Conservation (phyloP, 306 rosid species). For the Dalbergia cochinchinensis region DNA sequence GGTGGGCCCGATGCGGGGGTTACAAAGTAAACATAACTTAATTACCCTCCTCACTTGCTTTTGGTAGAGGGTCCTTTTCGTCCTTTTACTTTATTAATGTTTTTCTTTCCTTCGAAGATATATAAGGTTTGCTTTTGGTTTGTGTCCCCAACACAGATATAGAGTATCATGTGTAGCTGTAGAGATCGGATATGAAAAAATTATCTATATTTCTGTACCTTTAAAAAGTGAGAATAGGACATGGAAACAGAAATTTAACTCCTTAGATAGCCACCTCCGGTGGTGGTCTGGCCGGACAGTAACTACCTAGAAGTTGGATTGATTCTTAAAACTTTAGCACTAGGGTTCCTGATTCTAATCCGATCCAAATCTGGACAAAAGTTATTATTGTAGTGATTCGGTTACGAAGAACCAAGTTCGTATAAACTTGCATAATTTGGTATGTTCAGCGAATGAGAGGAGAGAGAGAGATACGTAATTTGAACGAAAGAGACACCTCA, state of each 20-base stretch:
- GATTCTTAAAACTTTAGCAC: not conserved
- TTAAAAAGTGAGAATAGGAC: no score
- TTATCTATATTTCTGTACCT: no score
- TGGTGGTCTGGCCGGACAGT: no score
- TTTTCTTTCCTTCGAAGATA: not conserved
- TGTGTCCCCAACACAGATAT: no score
- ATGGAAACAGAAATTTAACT: no score
- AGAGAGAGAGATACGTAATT: not conserved
- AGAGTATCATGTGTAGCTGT: no score
- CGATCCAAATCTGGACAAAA: not conserved
- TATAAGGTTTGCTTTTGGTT: no score
- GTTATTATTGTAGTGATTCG: not conserved
- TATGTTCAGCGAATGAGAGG: not conserved
- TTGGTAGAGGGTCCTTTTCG: conserved; percentile 10
- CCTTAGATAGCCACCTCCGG: no score
- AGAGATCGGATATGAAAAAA: no score
- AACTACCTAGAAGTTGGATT: not conserved
- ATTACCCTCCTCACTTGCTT: not conserved
- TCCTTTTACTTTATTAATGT: not conserved
- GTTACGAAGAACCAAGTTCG: not conserved
- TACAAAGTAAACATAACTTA: not conserved
- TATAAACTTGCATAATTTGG: not conserved
- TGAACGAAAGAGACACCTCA: not conserved
- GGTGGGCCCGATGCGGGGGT: not conserved
- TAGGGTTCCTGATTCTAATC: not conserved